Evolutionary conservation across 306 rosid genomes (phyloP), one percentile per base, ranked within the genome.

Genomic region (Acacia crassicarpa): DNA sequence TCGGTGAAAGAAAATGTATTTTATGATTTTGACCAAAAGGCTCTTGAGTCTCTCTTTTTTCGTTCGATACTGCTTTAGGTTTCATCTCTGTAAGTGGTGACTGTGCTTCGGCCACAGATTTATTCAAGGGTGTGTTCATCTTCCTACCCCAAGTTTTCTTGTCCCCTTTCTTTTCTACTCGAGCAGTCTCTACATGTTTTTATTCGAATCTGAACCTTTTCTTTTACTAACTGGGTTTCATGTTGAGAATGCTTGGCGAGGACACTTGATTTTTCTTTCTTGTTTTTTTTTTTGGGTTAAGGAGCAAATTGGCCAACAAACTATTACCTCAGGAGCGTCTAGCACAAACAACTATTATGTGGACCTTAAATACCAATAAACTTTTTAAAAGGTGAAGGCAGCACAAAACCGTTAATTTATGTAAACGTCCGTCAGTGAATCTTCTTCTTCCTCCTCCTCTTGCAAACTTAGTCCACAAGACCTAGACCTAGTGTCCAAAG

Each of bases 1-100:
- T 62, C 9, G 13, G 38, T 11, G 49, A 43, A 65, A 38, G 87
- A 69, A 43, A 76, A 62, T 80, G 86, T 80, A 88, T 78, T 82
- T 70, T 0, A 61, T 74, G 82, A 70, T 89, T 83, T 83, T 89
- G 91, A 89, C 92, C 85, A 80, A 44, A 83, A 85, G 77, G 66
- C 45, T 82, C 32, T 35, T 79, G 73, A 65, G 59, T 82, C 80
- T 70, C 80, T 77, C 58, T 75, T 48, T 75, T 69, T 78, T 5
- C 30, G 2, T 41, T 20, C 63, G 76, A 75, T 65, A 73, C 78
- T 65, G 62, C 72, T 67, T 30, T 7, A 71, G 68, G 61, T 79
- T 85, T 80, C 79, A 15, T 75, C 61, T 83, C 74, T 77, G 58
- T 23, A 58, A 78, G 41, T 33, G 35, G 79, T 82, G 76, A 68